Base-by-base conservation (phyloP, 495 filamentous ascomycete species). In the Podospora appendiculata region DNA sequence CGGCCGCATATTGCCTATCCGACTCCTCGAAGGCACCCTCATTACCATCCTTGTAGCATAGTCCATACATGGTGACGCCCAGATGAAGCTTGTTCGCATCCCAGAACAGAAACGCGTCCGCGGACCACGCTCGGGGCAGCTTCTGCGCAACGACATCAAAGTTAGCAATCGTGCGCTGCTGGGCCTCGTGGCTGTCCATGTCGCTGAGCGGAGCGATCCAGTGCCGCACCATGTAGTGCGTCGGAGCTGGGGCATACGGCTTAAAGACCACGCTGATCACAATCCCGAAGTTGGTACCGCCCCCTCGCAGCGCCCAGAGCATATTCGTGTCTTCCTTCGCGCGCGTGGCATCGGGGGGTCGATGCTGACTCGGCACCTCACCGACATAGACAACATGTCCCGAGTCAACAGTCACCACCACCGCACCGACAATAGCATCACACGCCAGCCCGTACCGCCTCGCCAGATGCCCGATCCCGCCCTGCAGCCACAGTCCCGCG, bases 271-370 rank as follows among this genome's bases (percentile, higher is more conserved):
- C 71, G 55, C 76, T 81, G 58, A 82, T 36, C n/a, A 84, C 73
- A 46, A 86, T 79, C 51, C 81, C 78, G 65, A 84, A 77, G 59
- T 84, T 84, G 40, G 79, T 80, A 4, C 80, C 82, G 18, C 80
- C 81, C 41, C 82, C 81, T 68, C 71, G 81, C 9, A 83, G 62
- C 11, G 76, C 80, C 80, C 80, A 85, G 59, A 85, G 62, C 13
- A 86, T 53, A 55, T 85, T 76, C 25, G 44, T 35, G 61, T 82
- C 78, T 39, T 79, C 73, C 43, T 73, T 58, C 9, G 69, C 68
- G 54, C 67, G 64, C 14, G 76, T 64, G 19, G 77, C 70, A 62
- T 63, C 74, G n/a, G 50, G 55, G 18, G 79, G 80, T 50, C 52
- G 59, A 52, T 78, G 62, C 64, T 76, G 57, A 16, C 48, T 66